Conservation (phyloP, 139 green algal genomes). For the Volvox reticuliferus region DNA sequence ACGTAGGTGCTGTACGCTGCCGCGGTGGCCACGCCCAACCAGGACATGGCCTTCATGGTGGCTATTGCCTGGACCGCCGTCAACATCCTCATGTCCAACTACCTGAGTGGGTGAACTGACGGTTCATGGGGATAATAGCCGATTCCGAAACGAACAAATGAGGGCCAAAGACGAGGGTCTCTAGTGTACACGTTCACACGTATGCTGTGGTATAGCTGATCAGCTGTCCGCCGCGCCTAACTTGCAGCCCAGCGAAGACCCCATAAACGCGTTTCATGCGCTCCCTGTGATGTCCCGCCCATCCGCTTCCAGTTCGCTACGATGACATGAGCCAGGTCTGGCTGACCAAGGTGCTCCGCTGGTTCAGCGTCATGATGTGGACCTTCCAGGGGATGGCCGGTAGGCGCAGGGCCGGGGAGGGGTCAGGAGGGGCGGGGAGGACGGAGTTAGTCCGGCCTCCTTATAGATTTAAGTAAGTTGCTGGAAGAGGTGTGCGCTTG, state of each 20-base stretch:
- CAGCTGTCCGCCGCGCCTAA: too few relatives aligned
- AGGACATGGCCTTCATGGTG: constrained; percentile 80
- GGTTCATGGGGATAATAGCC: too few relatives aligned
- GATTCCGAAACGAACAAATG: too few relatives aligned
- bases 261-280: too few relatives aligned
- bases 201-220: too few relatives aligned
- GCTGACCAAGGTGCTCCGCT: constrained; percentile 1
- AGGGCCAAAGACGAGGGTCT: too few relatives aligned
- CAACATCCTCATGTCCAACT: constrained; percentile 77
- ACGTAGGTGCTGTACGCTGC: constrained; percentile 62
- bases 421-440: neutral
- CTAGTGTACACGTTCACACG: too few relatives aligned
- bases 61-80: constrained; percentile 74
- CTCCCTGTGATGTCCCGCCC: neutral
- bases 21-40: constrained; percentile 60
- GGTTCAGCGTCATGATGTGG: constrained; percentile 40
- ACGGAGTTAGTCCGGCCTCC: too few relatives aligned
- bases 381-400: constrained; percentile 24
- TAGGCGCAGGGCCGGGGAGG: neutral
- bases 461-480: too few relatives aligned
- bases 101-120: constrained; percentile 54
- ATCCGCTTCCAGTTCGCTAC: constrained; percentile 4
- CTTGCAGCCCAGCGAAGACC: too few relatives aligned
- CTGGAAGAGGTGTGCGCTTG: neutral
- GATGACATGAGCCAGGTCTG: constrained; percentile 32